Evolutionary conservation across 495 filamentous ascomycete genomes (phyloP), one percentile per base, ranked within the genome.

Genomic region (Penicillium riverlandense): DNA sequence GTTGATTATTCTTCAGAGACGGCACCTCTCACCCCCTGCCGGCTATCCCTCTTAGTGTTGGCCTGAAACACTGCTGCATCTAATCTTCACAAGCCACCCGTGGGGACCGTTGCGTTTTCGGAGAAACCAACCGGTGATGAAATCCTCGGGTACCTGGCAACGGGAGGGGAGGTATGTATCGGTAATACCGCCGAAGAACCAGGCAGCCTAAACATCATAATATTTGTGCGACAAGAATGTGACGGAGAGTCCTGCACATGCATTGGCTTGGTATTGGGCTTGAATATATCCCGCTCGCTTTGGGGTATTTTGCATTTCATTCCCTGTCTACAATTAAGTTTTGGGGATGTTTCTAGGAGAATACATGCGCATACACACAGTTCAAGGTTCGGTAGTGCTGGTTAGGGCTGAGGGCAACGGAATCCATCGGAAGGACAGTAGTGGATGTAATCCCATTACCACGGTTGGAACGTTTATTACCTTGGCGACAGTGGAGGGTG

Each of bases 331-430:
- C 22, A 22, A 22, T 6, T 6, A 22, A 22, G 4, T 22, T 22
- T 22, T 22, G 22, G 22, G 4, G 22, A 22, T 16, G 22, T 3
- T 22, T 22, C 22, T 3, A 22, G 4, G 22, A 4, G 2, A 22
- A 22, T 22, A 22, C 22, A 22, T 6, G 22, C 15, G 15, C 15
- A 1, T 16, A 16, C 15, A 16, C 15, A 16, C 15, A 16, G n/a
- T n/a, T n/a, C 22, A 22, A 22, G 22, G 22, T 22, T 52, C 48
- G 49, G 47, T 47, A 53, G 49, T n/a, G 43, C 37, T 45, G 51
- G 49, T 60, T 60, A 60, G 57, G 57, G 57, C 51, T 52, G 57
- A 60, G 57, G 57, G 57, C 54, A 34, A 60, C 43, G 57, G 57
- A 50, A 57, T 52, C 41, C 50, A 44, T 54, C 57, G 57, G 57